Percentiles rank a stretch among this genome's conserved stretches.
Evolutionary conservation across 805 yeast species (phyloP).

Genomic region (Barnettozyma vustinii): DNA sequence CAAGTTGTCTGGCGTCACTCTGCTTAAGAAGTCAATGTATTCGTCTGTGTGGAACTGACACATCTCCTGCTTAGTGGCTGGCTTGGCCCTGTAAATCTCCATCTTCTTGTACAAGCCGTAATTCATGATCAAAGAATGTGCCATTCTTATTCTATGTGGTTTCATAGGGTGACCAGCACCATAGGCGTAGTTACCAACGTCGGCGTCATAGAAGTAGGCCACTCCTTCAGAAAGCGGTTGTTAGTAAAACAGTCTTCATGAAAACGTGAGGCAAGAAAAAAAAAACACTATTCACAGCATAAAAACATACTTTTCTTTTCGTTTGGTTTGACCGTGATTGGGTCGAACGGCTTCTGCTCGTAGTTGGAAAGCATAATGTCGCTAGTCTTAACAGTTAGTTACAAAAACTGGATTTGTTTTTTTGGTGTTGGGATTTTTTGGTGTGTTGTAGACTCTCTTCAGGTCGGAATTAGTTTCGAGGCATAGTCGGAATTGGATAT

Average conservation of each 20-base stretch:
- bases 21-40: slow-evolving; percentile 82
- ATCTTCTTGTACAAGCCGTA: slow-evolving; percentile 83
- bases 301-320: slow-evolving; percentile 41
- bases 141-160: slow-evolving; percentile 88
- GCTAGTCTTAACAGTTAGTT: neutral
- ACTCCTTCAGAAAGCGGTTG: slow-evolving; percentile 31
- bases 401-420: neutral
- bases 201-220: slow-evolving; percentile 81
- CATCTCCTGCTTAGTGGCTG: slow-evolving; percentile 79
- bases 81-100: slow-evolving; percentile 83
- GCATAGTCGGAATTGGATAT: neutral
- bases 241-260: slow-evolving; percentile 10
- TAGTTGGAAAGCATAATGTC: slow-evolving; percentile 21
- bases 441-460: neutral
- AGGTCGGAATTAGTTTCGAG: neutral
- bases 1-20: slow-evolving; percentile 89
- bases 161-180: slow-evolving; percentile 98
- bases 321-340: slow-evolving; percentile 49
- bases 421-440: neutral
- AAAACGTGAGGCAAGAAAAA: neutral
- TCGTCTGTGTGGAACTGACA: slow-evolving; percentile 82
- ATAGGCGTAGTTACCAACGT: slow-evolving; percentile 95
- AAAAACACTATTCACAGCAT: neutral
- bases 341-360: slow-evolving; percentile 53
- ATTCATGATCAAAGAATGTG: slow-evolving; percentile 83